Conservation (phyloP, 495 filamentous ascomycete genomes). For the Astrocystis sublimbata region DNA sequence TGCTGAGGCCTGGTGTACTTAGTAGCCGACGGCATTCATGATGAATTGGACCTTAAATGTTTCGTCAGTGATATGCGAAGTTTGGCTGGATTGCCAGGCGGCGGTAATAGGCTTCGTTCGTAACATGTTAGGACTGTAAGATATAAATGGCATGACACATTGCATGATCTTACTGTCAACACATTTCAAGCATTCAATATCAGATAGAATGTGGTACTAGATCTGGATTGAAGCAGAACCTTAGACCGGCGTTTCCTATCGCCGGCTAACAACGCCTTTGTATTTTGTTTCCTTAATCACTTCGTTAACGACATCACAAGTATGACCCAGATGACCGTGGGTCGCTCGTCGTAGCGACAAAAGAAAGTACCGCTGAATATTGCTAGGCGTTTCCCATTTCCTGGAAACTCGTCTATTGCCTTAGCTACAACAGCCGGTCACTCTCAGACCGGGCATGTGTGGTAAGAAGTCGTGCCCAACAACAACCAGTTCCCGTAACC, state of each 20-base stretch:
- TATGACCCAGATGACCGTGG: conserved; percentile 2
- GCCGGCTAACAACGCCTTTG: conserved; percentile 18
- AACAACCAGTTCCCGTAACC: conserved; percentile 15
- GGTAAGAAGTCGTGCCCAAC: conserved; percentile 13
- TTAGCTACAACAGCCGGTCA: conserved; percentile 17
- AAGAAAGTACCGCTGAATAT: conserved; percentile 17
- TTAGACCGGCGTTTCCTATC: conserved; percentile 1
- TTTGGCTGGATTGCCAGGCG: too few species aligned
- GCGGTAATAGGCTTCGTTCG: too few species aligned
- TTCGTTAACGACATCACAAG: conserved; percentile 20
- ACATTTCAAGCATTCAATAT: too few species aligned
- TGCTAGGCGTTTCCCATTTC: conserved; percentile 15
- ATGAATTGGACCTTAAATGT: too few species aligned
- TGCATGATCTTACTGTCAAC: too few species aligned
- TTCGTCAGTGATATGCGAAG: too few species aligned
- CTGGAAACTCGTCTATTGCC: conserved; percentile 18
- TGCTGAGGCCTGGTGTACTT: too few species aligned
- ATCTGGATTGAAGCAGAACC: not conserved
- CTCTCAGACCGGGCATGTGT: conserved; percentile 2
- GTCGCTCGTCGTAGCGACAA: conserved; percentile 8
- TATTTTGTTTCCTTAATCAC: conserved; percentile 16
- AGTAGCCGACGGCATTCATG: too few species aligned
- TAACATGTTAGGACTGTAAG: too few species aligned
- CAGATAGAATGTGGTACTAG: not conserved
- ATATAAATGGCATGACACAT: too few species aligned